These are phyloP conservation scores for Ceratocystis albifundus DNA, from an alignment of 2,329 filamentous ascomycete genomes.

Conservation along the genomic window DNA sequence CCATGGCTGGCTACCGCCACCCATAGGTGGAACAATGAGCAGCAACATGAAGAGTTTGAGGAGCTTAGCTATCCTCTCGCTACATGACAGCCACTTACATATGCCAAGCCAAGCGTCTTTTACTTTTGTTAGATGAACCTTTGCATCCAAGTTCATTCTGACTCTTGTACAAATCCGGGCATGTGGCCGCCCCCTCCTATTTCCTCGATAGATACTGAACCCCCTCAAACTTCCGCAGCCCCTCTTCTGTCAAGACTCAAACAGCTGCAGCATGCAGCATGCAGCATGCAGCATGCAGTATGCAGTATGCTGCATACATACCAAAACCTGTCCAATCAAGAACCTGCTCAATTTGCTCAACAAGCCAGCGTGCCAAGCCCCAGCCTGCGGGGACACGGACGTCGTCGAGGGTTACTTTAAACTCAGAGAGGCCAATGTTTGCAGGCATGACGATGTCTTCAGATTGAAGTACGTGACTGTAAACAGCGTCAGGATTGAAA, in stretches of 20 bases:
- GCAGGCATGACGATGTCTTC: neutral
- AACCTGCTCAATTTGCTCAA: constrained; percentile 15
- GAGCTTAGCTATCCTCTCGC: no score
- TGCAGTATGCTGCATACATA: neutral
- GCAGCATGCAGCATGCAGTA: no score
- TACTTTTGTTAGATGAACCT: no score
- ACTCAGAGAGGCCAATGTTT: neutral
- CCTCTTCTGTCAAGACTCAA: neutral
- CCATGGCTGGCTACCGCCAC: no score
- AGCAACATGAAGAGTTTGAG: no score
- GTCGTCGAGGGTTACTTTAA: neutral
- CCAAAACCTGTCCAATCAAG: neutral
- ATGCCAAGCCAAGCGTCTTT: no score
- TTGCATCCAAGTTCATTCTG: no score
- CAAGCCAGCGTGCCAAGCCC: neutral
- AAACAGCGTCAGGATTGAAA: neutral
- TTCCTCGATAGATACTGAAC: neutral
- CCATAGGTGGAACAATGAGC: no score
- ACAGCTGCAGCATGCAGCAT: no score
- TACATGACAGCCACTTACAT: no score
- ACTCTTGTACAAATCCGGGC: no score
- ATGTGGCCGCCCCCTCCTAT: no score
- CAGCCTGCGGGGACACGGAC: neutral
- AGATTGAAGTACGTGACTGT: neutral
- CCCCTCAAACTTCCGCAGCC: neutral